A percentile compares a stretch with the other conserved stretches of the same genome.
Evolutionary conservation across 768 basidiomycete genomes (phyloP).

Genomic region (Nidula microcarpa): DNA sequence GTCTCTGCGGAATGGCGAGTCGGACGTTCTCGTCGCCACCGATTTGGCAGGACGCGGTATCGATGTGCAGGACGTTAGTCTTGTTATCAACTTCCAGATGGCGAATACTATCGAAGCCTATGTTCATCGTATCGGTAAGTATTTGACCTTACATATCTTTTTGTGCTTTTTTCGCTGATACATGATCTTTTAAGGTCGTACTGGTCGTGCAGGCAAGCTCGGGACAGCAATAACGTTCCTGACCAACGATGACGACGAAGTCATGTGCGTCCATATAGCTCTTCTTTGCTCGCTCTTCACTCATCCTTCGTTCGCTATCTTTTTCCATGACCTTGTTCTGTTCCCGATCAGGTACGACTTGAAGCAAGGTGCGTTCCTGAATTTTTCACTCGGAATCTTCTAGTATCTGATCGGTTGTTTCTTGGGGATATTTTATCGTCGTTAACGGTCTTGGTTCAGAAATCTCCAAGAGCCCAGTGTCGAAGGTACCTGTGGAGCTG

Average conservation of each 20-base stretch:
- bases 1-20: conserved; percentile 78
- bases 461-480: conserved; percentile 91
- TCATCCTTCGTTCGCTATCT: conserved; percentile 8
- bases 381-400: neutral
- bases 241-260: conserved; percentile 93
- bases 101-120: conserved; percentile 94
- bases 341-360: conserved; percentile 77
- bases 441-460: conserved; percentile 60
- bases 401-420: neutral
- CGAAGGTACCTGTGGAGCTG: conserved; percentile 83
- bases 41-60: conserved; percentile 98
- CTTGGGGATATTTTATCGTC: too few relatives aligned
- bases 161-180: conserved; percentile 2
- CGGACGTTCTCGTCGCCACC: conserved; percentile 91
- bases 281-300: conserved; percentile 8
- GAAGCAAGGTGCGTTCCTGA: conserved; percentile 69
- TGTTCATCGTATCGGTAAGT: conserved; percentile 92
- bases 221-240: conserved; percentile 95
- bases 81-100: conserved; percentile 99
- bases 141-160: conserved; percentile 8
- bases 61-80: conserved; percentile 93
- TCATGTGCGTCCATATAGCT: conserved; percentile 65
- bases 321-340: conserved; percentile 7
- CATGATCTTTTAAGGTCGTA: conserved; percentile 66
- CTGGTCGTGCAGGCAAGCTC: conserved; percentile 95